Evolutionary conservation across 2,329 filamentous ascomycete species (phyloP), one percentile per base, ranked within the genome.

Genomic region (Xylariaceae sp.): DNA sequence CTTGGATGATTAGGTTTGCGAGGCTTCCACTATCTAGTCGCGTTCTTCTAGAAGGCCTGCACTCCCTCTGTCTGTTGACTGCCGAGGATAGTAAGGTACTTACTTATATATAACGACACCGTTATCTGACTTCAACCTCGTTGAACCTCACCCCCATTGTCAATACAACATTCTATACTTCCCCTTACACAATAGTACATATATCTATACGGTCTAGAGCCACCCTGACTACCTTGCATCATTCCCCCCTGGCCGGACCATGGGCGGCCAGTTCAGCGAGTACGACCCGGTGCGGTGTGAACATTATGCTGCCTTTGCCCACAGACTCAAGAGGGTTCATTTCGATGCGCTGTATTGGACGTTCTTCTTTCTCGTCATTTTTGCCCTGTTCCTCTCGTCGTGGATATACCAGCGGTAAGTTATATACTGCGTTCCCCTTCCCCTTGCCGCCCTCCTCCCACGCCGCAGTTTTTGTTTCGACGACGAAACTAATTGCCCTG

Each of bases 281-380:
- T 42, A 44, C 33, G 58, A 64, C 34, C 45, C 48, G 2, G 39
- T 27, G 14, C 47, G 52, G 32, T 67, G 64, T 40, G 30, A 32
- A 13, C 56, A 64, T 40, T 65, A 67, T 40, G 63, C 63, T 11
- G 45, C 46, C 23, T 65, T 66, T 39, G 53, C 60, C 17, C 36
- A 52, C 2, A 36, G 52, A 14, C 50, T 67, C 16, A 49, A 51
- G 22, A 49, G 61, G 28, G 17, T 36, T 10, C 48, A 59, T 31
- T 61, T 63, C 29, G 59, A 65, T 34, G 43, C 46, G 8, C 49
- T 64, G 12, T 67, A 62, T 43, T 67, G 62, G 62, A 38, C 51
- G 1, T 44, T 65, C 4, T 67, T 66, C 40, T 38, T 52, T 16
- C 21, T 53, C 0, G 58, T 63, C n/a, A 47, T 65, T 13, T 13